A percentile compares a stretch with the other conserved stretches of the same genome.
Conservation (phyloP, 2,329 filamentous ascomycete species). For the Macrophomina phaseolina region DNA sequence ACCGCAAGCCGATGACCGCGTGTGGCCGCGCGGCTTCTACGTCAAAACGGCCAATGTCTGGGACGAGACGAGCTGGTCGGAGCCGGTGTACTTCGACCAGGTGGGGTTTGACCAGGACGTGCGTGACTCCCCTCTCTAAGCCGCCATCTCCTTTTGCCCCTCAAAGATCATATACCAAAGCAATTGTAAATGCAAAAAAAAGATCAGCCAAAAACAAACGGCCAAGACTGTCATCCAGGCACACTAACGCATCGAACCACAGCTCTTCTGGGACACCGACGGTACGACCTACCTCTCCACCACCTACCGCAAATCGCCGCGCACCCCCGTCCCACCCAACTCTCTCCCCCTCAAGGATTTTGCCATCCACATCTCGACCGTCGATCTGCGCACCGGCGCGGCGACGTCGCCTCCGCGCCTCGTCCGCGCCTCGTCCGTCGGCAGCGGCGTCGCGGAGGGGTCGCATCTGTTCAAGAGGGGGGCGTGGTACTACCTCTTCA, state of each 20-base stretch:
- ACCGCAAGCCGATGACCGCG: slow-evolving; percentile 52
- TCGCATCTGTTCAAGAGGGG: slow-evolving; percentile 46
- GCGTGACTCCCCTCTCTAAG: slow-evolving; percentile 28
- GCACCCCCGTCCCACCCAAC: slow-evolving; percentile 36
- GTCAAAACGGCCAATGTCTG: slow-evolving; percentile 60
- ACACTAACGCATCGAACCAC: neutral
- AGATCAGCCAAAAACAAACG: too few species aligned
- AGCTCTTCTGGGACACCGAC: slow-evolving; percentile 58
- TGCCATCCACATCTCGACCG: slow-evolving; percentile 54
- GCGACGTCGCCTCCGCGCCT: neutral
- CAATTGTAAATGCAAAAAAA: neutral
- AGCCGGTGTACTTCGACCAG: slow-evolving; percentile 61
- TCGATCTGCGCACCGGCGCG: slow-evolving; percentile 51
- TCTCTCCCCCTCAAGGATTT: slow-evolving; percentile 48
- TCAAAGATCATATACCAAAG: neutral
- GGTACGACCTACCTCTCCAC: slow-evolving; percentile 58
- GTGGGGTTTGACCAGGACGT: slow-evolving; percentile 62
- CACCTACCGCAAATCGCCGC: slow-evolving; percentile 31
- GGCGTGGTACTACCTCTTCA: slow-evolving; percentile 44
- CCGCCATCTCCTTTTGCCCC: neutral
- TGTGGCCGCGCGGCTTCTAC: slow-evolving; percentile 61
- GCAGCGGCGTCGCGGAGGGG: slow-evolving; percentile 53
- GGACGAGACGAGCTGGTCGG: slow-evolving; percentile 58
- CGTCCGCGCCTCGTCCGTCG: slow-evolving; percentile 37
- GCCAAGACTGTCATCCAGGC: too few species aligned